Conservation (phyloP, 1,284 basidiomycete genomes). For the Apiotrichum domesticum region DNA sequence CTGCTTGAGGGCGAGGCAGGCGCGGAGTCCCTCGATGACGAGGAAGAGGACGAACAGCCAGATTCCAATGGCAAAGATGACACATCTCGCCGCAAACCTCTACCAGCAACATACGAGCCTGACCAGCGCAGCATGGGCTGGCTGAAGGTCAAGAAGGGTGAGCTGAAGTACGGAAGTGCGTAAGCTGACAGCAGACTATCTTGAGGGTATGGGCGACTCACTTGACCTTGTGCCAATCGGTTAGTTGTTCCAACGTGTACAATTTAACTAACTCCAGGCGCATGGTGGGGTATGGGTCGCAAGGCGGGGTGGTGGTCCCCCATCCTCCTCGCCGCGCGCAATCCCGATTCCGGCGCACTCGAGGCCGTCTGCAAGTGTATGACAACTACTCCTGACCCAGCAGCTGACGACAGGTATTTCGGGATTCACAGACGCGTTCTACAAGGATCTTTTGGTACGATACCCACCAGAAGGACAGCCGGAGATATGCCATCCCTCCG, state of each 20-base stretch:
- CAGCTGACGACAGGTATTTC: constrained; percentile 26
- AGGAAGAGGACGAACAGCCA: constrained; percentile 19
- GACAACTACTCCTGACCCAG: background rate
- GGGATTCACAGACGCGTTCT: constrained; percentile 85
- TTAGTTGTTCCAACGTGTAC: background rate
- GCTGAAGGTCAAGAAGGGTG: constrained; percentile 73
- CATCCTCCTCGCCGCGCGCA: constrained; percentile 74
- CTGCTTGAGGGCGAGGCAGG: constrained; percentile 52
- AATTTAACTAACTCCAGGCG: constrained; percentile 48
- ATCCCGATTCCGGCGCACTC: constrained; percentile 61
- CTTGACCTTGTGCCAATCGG: constrained; percentile 59
- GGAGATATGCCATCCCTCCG: constrained; percentile 57
- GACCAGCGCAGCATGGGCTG: constrained; percentile 58
- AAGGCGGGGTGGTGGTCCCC: constrained; percentile 93
- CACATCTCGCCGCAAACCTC: constrained; percentile 54
- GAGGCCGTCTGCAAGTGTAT: constrained; percentile 79
- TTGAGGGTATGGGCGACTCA: constrained; percentile 51
- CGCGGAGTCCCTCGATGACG: constrained; percentile 22
- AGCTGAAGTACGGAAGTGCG: background rate
- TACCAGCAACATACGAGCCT: constrained; percentile 86
- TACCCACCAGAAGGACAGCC: constrained; percentile 57
- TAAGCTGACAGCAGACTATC: constrained; percentile 57
- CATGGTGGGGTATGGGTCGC: constrained; percentile 87
- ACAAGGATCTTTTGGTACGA: constrained; percentile 63
- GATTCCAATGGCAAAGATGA: constrained; percentile 6